Conservation (phyloP, 2,329 filamentous ascomycete species). For the Zymoseptoria brevis region DNA sequence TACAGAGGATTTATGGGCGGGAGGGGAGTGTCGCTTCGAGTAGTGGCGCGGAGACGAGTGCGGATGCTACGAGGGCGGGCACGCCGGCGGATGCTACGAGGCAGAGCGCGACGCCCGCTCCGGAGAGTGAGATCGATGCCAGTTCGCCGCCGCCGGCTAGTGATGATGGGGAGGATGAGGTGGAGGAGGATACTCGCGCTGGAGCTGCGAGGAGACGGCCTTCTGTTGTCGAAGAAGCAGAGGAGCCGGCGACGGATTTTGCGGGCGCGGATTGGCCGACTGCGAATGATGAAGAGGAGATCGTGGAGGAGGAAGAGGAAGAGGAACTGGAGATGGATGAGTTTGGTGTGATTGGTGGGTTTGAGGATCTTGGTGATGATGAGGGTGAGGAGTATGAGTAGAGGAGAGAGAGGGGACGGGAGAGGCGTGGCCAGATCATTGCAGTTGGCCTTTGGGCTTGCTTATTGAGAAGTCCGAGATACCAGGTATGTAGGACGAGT, state of each 20-base stretch:
- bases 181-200: conserved; percentile 1
- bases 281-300: conserved; percentile 4
- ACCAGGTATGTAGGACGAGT: no score
- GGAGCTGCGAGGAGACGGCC: background rate
- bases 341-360: conserved; percentile 9
- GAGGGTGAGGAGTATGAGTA: conserved; percentile 9
- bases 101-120: conserved; percentile 7
- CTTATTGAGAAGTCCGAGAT: no score
- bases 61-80: conserved; percentile 3
- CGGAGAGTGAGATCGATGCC: background rate
- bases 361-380: conserved; percentile 8
- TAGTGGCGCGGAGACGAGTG: conserved; percentile 11
- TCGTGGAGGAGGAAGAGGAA: conserved; percentile 13
- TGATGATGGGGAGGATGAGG: conserved; percentile 4
- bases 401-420: background rate
- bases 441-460: background rate
- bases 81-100: conserved; percentile 4
- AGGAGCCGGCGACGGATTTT: conserved; percentile 6
- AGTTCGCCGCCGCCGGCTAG: background rate
- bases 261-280: conserved; percentile 4
- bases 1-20: conserved; percentile 35
- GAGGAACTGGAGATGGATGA: conserved; percentile 9
- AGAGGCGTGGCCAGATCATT: background rate
- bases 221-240: conserved; percentile 2
- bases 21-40: conserved; percentile 5